Evolutionary conservation across 345 rosid genomes (phyloP).

Genomic region (Eucalyptus cloeziana): DNA sequence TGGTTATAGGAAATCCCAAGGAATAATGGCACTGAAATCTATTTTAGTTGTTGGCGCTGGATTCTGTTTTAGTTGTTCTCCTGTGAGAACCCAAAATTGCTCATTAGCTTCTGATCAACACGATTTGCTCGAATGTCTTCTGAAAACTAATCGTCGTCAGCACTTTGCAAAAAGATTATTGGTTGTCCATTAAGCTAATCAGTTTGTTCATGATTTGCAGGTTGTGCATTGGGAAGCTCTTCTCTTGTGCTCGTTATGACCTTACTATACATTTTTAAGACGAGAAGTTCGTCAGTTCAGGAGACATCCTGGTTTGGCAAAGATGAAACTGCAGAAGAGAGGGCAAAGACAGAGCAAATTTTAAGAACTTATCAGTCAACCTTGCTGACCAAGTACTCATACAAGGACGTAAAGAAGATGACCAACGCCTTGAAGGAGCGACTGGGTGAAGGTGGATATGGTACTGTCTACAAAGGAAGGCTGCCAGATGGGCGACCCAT

Average conservation of each 20-base stretch:
- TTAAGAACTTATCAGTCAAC: conserved; percentile 9
- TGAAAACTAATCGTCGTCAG: background rate
- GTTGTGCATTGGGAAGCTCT: conserved; percentile 9
- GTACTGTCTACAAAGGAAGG: conserved; percentile 5
- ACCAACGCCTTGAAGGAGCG: conserved; percentile 6
- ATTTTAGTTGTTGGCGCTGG: no score
- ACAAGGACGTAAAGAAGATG: conserved; percentile 11
- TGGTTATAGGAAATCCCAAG: background rate
- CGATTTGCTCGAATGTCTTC: background rate
- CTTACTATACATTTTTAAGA: background rate
- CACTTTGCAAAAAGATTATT: background rate
- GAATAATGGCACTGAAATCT: background rate
- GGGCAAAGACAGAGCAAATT: conserved; percentile 1
- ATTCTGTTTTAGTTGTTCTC: background rate
- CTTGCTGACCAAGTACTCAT: conserved; percentile 1
- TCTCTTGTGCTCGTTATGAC: background rate
- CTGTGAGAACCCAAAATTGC: background rate
- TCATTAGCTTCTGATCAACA: background rate
- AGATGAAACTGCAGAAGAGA: background rate
- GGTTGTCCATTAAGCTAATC: background rate
- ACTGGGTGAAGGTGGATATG: conserved; percentile 11
- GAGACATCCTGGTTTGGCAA: background rate
- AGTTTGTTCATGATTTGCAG: background rate
- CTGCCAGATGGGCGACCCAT: background rate
- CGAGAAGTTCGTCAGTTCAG: background rate